A percentile compares a stretch with the other conserved stretches of the same genome.
phyloP scores from a whole-genome alignment of 2,329 filamentous ascomycete genomes.

The Teratosphaeria gauchensis region DNA sequence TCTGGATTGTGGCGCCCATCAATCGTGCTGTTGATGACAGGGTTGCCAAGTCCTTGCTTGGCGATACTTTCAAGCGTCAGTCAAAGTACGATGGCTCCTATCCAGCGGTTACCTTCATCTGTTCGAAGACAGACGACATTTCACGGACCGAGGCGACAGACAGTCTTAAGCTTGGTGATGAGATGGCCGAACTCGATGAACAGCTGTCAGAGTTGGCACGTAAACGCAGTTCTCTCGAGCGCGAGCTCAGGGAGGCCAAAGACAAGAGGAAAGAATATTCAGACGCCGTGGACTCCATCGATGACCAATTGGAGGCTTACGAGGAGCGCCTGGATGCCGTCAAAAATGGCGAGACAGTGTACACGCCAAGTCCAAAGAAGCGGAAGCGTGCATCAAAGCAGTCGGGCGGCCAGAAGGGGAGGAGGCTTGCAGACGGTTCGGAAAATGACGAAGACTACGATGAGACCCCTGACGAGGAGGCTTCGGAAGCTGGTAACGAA shows the following conservation, averaged over 20 bases:
- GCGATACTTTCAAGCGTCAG: constrained; percentile 48
- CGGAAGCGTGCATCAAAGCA: constrained; percentile 28
- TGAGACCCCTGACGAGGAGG: constrained; percentile 11
- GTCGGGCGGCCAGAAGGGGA: constrained; percentile 3
- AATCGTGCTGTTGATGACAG: constrained; percentile 52
- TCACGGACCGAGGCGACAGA: constrained; percentile 36
- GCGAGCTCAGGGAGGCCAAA: constrained; percentile 20
- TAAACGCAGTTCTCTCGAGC: constrained; percentile 11
- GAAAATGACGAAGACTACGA: constrained; percentile 16
- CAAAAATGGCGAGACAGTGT: constrained; percentile 35
- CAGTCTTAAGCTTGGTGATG: constrained; percentile 28
- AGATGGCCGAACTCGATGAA: constrained; percentile 17
- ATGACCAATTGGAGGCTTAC: constrained; percentile 38
- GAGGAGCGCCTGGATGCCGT: constrained; percentile 31
- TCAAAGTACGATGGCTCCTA: constrained; percentile 50
- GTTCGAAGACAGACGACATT: constrained; percentile 55
- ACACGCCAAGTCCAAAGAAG: constrained; percentile 29
- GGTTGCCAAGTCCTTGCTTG: constrained; percentile 46
- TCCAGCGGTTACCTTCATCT: constrained; percentile 49
- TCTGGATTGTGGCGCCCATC: constrained; percentile 55
- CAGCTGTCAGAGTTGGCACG: constrained; percentile 18
- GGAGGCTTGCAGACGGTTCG: constrained; percentile 11
- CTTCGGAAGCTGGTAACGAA: constrained; percentile 6
- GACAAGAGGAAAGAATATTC: constrained; percentile 28
- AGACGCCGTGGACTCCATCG: constrained; percentile 27